phyloP scores from a whole-genome alignment of 495 filamentous ascomycete genomes.

The Endocarpon pusillum region DNA sequence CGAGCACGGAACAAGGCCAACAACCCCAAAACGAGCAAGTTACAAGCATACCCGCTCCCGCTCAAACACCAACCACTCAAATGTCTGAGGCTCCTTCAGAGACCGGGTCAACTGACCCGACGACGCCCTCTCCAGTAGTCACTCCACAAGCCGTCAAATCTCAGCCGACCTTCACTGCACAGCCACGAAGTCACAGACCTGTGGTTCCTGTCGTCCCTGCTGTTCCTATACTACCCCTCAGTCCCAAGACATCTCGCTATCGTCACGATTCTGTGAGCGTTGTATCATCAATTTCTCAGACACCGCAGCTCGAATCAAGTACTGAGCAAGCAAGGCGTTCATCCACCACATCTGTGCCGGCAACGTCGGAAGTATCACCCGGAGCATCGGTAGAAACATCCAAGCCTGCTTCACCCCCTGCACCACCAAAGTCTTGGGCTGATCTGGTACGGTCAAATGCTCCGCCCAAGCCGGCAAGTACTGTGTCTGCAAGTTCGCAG shows the following conservation, averaged over 20 bases:
- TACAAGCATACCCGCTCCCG: conserved; percentile 23
- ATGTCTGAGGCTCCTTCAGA: conserved; percentile 52
- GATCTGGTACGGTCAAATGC: conserved; percentile 46
- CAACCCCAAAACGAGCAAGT: too few relatives aligned
- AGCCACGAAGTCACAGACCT: conserved; percentile 24
- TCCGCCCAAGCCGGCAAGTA: conserved; percentile 12
- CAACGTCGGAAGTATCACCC: conserved; percentile 6
- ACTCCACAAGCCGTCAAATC: conserved; percentile 15
- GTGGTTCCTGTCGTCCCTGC: conserved; percentile 52
- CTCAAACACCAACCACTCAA: conserved; percentile 47
- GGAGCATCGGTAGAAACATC: conserved; percentile 12
- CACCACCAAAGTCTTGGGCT: conserved; percentile 58
- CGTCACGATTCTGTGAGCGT: conserved; percentile 24
- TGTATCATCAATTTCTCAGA: conserved; percentile 20
- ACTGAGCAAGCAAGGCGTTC: conserved; percentile 8
- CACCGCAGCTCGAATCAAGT: conserved; percentile 12
- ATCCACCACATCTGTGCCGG: conserved; percentile 9
- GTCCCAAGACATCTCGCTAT: conserved; percentile 24
- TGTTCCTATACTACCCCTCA: conserved; percentile 39
- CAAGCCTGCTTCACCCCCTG: conserved; percentile 23
- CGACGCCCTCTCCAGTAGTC: conserved; percentile 45
- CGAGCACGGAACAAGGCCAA: conserved; percentile 11
- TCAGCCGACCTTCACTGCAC: neutral
- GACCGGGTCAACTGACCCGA: conserved; percentile 47
- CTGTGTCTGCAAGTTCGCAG: conserved; percentile 11